Evolutionary conservation across 2,329 filamentous ascomycete genomes (phyloP).

Genomic region (Knufia petricola): DNA sequence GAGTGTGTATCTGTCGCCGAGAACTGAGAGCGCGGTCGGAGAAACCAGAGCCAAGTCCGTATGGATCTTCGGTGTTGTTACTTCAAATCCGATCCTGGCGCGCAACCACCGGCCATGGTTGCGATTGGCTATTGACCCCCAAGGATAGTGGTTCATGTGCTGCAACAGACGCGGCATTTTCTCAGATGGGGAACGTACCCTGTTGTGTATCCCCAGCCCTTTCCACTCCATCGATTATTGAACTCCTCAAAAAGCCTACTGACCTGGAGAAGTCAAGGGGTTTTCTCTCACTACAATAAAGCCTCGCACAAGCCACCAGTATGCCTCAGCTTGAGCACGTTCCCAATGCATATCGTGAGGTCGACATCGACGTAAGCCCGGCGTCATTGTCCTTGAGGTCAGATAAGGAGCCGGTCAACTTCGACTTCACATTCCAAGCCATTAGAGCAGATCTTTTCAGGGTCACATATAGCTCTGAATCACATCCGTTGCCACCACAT

Average conservation of each 20-base stretch:
- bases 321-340: constrained; percentile 44
- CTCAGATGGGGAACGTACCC: not conserved
- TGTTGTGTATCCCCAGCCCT: not conserved
- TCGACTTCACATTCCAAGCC: constrained; percentile 53
- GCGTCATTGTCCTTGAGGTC: constrained; percentile 13
- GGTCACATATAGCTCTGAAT: constrained; percentile 54
- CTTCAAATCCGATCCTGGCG: not conserved
- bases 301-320: constrained; percentile 12
- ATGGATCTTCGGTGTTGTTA: not conserved
- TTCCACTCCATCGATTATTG: too few species aligned
- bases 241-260: not conserved
- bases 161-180: not conserved
- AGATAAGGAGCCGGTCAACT: constrained; percentile 17
- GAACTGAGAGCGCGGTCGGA: not conserved
- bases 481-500: constrained; percentile 55
- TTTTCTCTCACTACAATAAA: not conserved
- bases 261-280: not conserved
- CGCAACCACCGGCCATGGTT: not conserved
- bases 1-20: not conserved
- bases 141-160: not conserved
- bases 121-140: not conserved
- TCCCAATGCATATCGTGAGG: constrained; percentile 26
- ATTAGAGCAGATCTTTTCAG: constrained; percentile 56
- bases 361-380: constrained; percentile 18
- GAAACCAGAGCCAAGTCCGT: not conserved